Percentiles rank a stretch among this genome's conserved stretches.
These are phyloP conservation scores for Catharanthus roseus DNA, from an alignment of 257 asterid genomes.

Conservation along the genomic window DNA sequence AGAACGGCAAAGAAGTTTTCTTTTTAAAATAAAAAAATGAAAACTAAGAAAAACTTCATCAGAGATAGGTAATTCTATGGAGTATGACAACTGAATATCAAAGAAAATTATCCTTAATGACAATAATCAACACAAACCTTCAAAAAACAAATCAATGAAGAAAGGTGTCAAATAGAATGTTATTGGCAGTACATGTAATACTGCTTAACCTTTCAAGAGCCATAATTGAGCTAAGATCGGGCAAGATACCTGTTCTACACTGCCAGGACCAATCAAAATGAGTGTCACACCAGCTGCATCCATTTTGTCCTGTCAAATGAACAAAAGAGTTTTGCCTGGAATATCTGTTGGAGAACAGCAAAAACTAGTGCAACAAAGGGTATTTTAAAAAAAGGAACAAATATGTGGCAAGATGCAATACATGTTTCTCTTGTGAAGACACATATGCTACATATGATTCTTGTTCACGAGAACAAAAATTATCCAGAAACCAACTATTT, in stretches of 20 bases:
- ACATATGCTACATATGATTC: background rate
- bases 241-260: conserved; percentile 70
- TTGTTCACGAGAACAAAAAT: background rate
- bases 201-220: background rate
- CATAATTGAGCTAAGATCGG: background rate
- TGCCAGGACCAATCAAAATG: conserved; percentile 93
- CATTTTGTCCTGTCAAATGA: conserved; percentile 70
- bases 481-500: background rate
- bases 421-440: too few relatives aligned
- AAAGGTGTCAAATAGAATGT: background rate
- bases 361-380: background rate
- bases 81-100: background rate
- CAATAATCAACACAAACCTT: background rate
- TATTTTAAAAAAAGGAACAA: background rate
- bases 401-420: background rate
- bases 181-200: background rate
- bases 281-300: conserved; percentile 90
- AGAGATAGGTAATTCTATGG: background rate
- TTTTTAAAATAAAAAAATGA: background rate
- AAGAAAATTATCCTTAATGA: background rate
- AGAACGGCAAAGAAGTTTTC: conserved; percentile 2
- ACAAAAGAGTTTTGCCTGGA: background rate
- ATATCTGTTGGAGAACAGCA: background rate
- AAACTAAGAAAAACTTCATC: background rate
- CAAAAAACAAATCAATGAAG: background rate